phyloP scores from a whole-genome alignment of 2,329 filamentous ascomycete genomes.

The Diaporthe citrichinensis region DNA sequence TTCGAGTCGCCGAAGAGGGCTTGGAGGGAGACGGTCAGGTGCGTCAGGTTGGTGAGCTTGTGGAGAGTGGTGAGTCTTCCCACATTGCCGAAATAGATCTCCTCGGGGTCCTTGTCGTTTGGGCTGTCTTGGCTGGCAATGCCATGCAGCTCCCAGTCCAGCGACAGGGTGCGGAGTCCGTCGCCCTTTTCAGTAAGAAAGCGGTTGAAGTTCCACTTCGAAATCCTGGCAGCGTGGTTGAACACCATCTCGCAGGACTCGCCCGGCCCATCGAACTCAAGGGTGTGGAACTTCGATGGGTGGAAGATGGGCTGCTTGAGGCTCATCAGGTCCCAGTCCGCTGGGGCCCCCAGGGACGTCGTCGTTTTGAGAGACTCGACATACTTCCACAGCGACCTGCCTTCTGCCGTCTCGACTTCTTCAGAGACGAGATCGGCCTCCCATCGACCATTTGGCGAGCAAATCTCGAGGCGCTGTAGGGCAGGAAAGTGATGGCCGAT shows the following conservation, averaged over 20 bases:
- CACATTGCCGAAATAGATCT: too few species aligned
- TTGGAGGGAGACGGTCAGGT: conserved; percentile 14
- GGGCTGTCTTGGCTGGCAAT: neutral
- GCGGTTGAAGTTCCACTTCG: neutral
- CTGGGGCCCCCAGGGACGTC: neutral
- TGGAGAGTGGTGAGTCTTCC: too few species aligned
- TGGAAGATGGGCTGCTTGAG: neutral
- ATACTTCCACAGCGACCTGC: neutral
- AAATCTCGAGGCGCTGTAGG: neutral
- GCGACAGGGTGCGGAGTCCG: neutral
- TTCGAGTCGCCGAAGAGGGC: neutral
- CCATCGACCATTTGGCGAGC: neutral
- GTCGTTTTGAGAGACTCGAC: neutral
- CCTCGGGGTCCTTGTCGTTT: neutral
- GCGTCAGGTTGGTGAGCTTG: neutral
- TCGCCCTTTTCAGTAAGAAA: neutral
- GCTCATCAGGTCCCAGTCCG: conserved; percentile 8
- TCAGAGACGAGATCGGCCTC: conserved; percentile 6
- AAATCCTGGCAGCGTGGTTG: too few species aligned
- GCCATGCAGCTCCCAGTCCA: conserved; percentile 5
- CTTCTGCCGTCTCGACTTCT: neutral
- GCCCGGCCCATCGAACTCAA: neutral
- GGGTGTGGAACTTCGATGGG: neutral
- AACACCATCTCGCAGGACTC: neutral
- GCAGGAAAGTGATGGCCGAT: neutral